phyloP scores from a whole-genome alignment of 352 stramenopile species.

The Globisporangium solare region DNA sequence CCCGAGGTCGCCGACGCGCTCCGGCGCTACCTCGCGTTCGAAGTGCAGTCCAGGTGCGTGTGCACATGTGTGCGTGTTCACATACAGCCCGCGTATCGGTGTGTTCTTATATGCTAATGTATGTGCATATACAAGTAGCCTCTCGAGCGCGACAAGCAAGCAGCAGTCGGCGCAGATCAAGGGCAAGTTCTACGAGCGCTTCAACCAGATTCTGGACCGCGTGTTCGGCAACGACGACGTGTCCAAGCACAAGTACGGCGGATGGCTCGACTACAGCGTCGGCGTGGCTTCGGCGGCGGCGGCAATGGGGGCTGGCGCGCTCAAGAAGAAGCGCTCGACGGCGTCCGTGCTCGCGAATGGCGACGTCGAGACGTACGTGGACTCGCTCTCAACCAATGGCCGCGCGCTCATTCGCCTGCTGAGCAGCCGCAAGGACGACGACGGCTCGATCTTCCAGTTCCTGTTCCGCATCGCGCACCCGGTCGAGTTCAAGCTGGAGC shows the following conservation, averaged over 20 bases:
- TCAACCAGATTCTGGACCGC: conserved; percentile 81
- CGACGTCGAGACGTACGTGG: conserved; percentile 54
- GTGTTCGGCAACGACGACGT: conserved; percentile 67
- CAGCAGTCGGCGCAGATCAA: conserved; percentile 73
- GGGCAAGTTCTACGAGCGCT: conserved; percentile 82
- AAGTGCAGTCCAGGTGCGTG: conserved; percentile 59
- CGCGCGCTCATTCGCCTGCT: conserved; percentile 56
- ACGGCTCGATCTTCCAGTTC: conserved; percentile 77
- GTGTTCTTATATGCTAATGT: background rate
- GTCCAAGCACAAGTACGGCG: conserved; percentile 77
- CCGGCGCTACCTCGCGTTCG: conserved; percentile 59
- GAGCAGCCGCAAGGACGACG: conserved; percentile 53
- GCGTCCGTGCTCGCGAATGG: conserved; percentile 33
- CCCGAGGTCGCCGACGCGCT: conserved; percentile 49
- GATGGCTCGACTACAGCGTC: conserved; percentile 81
- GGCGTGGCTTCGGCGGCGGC: conserved; percentile 28
- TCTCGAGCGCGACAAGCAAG: conserved; percentile 53
- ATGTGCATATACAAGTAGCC: conserved; percentile 11
- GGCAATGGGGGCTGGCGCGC: conserved; percentile 1
- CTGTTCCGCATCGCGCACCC: conserved; percentile 71
- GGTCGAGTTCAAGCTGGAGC: conserved; percentile 76
- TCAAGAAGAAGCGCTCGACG: conserved; percentile 39
- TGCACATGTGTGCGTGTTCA: background rate
- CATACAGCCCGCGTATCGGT: too few species aligned
- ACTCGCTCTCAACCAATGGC: conserved; percentile 38